Base-by-base conservation (phyloP, 1,284 basidiomycete species). In the Microbotryomycetes sp. region DNA sequence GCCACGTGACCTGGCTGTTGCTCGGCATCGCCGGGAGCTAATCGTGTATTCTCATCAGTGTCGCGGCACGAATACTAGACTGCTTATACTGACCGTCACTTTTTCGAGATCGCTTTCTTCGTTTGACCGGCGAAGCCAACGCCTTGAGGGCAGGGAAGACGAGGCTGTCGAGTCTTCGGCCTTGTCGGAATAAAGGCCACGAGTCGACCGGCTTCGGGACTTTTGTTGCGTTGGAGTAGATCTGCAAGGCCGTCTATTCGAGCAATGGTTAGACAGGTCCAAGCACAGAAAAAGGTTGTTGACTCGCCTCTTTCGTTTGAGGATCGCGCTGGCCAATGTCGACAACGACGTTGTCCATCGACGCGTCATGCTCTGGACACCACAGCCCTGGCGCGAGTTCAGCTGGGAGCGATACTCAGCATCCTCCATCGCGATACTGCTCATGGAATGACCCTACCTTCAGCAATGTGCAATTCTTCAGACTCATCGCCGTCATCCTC, bases 361-460 rank as follows among this genome's bases (percentile, higher is more conserved):
- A 81, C 52, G 79, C 79, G 61, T 86, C 82, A 73, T 97, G 93
- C 13, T 85, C 84, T 71, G 85, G 85, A 76, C 93, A 97, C 72
- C 84, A 88, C 24, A 91, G 78, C 52, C 89, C 79, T 0, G 91
- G 82, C 46, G 79, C 81, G 86, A 97, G 90, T 69, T 83, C 83
- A 1, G 93, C 93, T 5, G 82, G 79, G 47, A 5, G 27, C 24
- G 16, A 21, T 21, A 16, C 15, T 28, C 23, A 2, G 9, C 7
- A 28, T 16, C 21, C 5, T 6, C 23, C 13, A 16, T 13, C 3
- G 13, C 30, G 23, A 29, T n/a, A 1, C 21, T 41, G 26, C 35
- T 46, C 31, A 35, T 18, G 21, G 15, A 13, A 18, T 27, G 18
- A n/a, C 15, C 2, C 1, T 5, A 27, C 24, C 7, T 11, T 15